These are phyloP conservation scores for Penicillium ochrochloron DNA, from an alignment of 495 filamentous ascomycete genomes.

Conservation along the genomic window DNA sequence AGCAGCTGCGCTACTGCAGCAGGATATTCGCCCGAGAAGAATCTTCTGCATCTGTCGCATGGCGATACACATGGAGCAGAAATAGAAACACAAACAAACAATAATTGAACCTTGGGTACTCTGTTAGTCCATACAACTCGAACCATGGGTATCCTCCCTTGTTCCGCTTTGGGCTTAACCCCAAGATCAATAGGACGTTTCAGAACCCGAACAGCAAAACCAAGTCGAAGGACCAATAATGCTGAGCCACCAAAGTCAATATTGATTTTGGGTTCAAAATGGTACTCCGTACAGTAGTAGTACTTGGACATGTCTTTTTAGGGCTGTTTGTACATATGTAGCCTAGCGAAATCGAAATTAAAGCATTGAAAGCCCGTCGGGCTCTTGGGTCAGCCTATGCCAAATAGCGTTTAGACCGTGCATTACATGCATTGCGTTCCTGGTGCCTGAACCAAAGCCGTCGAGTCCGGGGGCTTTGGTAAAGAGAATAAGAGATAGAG, in stretches of 20 bases:
- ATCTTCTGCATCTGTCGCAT: conserved; percentile 4
- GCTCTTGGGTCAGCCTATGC: not conserved
- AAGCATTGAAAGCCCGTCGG: not conserved
- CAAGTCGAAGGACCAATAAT: not conserved
- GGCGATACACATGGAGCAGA: conserved; percentile 5
- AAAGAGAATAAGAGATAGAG: not conserved
- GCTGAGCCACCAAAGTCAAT: conserved; percentile 12
- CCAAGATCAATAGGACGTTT: conserved; percentile 5
- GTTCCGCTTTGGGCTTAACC: not conserved
- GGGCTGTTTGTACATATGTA: not conserved
- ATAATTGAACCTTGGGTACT: not conserved
- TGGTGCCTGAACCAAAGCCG: not conserved
- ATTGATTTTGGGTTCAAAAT: not conserved
- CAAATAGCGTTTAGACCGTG: not conserved
- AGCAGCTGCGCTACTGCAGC: not conserved
- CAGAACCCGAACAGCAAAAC: conserved; percentile 8
- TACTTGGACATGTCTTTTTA: conserved; percentile 15
- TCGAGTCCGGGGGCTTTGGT: not conserved
- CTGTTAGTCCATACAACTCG: not conserved
- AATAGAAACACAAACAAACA: conserved; percentile 10
- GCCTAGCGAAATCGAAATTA: not conserved
- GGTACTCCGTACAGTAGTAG: too few relatives aligned
- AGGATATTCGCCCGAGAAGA: not conserved
- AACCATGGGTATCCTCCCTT: conserved; percentile 3
- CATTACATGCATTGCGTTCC: conserved; percentile 1